These are phyloP conservation scores for Sphagnum tenellum DNA, from an alignment of 225 moss, liverwort and hornwort species.

Conservation along the genomic window DNA sequence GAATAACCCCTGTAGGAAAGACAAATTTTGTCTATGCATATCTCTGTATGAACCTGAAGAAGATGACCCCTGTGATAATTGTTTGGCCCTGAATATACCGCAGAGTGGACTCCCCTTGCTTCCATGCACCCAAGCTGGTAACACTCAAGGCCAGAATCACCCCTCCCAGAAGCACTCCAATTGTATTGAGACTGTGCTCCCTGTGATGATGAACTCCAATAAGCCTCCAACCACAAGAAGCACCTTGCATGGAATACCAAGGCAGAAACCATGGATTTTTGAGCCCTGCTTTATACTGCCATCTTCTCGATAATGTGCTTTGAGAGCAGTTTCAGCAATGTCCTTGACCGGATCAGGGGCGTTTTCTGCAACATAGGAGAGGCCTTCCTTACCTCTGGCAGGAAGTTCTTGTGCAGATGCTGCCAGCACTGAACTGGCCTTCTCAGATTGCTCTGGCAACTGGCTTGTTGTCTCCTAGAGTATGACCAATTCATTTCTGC, in stretches of 20 bases:
- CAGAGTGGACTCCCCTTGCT: constrained; percentile 64
- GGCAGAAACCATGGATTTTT: constrained; percentile 97
- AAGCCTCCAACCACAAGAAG: constrained; percentile 64
- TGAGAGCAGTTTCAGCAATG: constrained; percentile 68
- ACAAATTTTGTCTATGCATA: constrained; percentile 35
- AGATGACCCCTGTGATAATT: constrained; percentile 26
- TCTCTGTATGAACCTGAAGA: constrained; percentile 10
- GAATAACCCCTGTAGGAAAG: constrained; percentile 39
- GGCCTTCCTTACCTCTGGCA: constrained; percentile 59
- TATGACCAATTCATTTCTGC: constrained; percentile 11
- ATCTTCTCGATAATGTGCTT: constrained; percentile 68
- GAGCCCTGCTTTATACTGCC: constrained; percentile 33
- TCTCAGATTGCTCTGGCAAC: constrained; percentile 71
- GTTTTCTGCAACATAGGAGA: constrained; percentile 69
- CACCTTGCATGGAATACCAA: constrained; percentile 81
- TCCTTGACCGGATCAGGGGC: constrained; percentile 89
- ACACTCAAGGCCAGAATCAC: constrained; percentile 72
- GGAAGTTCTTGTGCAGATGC: constrained; percentile 70
- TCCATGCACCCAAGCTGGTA: constrained; percentile 88
- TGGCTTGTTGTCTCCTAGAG: constrained; percentile 86
- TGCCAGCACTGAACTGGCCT: constrained; percentile 54
- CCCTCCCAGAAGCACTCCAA: constrained; percentile 83
- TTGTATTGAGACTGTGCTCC: constrained; percentile 68
- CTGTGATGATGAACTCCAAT: constrained; percentile 76
- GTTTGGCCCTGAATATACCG: constrained; percentile 79